phyloP scores from a whole-genome alignment of 139 green algal species.

The Micractinium sp. region DNA sequence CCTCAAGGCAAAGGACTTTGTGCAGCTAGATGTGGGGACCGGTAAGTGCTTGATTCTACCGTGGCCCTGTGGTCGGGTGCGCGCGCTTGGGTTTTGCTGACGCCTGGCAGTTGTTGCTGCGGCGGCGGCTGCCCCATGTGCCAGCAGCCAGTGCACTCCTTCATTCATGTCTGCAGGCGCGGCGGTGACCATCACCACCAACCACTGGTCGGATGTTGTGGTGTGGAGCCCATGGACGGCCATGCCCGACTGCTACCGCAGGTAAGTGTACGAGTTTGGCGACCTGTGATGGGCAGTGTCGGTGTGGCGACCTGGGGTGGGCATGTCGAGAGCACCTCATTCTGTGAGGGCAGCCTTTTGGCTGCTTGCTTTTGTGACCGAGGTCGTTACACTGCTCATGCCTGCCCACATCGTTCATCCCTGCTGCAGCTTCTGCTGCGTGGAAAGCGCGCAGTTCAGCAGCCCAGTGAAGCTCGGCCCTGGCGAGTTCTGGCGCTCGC shows the following conservation, averaged over 20 bases:
- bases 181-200: slow-evolving; percentile 61
- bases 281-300: not conserved
- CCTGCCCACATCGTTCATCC: not conserved
- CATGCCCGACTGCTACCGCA: slow-evolving; percentile 75
- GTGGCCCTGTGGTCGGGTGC: no score
- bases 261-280: not conserved
- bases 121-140: not conserved
- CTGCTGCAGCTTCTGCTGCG: slow-evolving; percentile 54
- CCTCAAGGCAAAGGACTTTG: slow-evolving; percentile 75
- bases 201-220: slow-evolving; percentile 55
- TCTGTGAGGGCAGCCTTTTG: no score
- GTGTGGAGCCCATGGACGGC: slow-evolving; percentile 70
- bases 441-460: slow-evolving; percentile 83
- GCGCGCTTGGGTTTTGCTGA: not conserved
- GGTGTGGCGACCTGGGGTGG: not conserved
- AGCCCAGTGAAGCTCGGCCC: slow-evolving; percentile 62
- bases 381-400: not conserved
- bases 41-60: no score
- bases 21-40: slow-evolving; percentile 90
- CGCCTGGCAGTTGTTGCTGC: not conserved
- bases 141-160: not conserved
- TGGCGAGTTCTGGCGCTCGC: slow-evolving; percentile 66
- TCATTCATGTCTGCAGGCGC: slow-evolving; percentile 45
- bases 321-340: not conserved
- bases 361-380: not conserved